Percentiles rank a stretch among this genome's conserved stretches.
phyloP scores from a whole-genome alignment of 2,329 filamentous ascomycete genomes.

The Nannizziopsis arthrosporioides region DNA sequence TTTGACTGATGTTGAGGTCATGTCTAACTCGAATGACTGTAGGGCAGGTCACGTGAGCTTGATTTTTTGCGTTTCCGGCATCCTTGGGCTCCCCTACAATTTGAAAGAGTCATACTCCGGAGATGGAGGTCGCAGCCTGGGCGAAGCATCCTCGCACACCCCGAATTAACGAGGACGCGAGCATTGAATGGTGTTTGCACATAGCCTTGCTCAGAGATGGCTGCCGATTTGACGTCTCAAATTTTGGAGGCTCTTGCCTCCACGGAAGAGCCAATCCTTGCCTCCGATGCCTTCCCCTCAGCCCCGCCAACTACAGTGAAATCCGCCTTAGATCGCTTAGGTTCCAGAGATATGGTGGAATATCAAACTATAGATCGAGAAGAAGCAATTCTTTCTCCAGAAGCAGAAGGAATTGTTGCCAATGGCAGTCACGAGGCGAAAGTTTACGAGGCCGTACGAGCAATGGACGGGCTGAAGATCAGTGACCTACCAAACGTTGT shows the following conservation, averaged over 20 bases:
- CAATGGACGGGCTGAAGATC: slow-evolving; percentile 71
- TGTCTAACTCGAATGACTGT: too few relatives aligned
- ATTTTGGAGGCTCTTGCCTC: slow-evolving; percentile 56
- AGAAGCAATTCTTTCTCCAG: slow-evolving; percentile 61
- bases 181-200: not conserved
- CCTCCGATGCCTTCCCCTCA: slow-evolving; percentile 57
- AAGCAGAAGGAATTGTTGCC: slow-evolving; percentile 59
- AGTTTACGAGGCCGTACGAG: slow-evolving; percentile 62
- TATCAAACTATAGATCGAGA: slow-evolving; percentile 77
- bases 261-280: slow-evolving; percentile 51
- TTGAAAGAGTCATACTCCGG: slow-evolving; percentile 1
- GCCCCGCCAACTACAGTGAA: slow-evolving; percentile 61
- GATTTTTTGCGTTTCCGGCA: not conserved
- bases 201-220: slow-evolving; percentile 24
- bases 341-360: slow-evolving; percentile 71
- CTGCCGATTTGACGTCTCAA: slow-evolving; percentile 49
- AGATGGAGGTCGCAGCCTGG: not conserved
- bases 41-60: not conserved
- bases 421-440: slow-evolving; percentile 74
- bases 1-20: too few relatives aligned
- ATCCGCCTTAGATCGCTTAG: slow-evolving; percentile 74
- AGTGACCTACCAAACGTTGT: slow-evolving; percentile 49
- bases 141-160: not conserved
- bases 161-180: not conserved
- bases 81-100: not conserved